Evolutionary conservation across 2,329 filamentous ascomycete species (phyloP), one percentile per base, ranked within the genome.

Genomic region (Mariannaea sp.): DNA sequence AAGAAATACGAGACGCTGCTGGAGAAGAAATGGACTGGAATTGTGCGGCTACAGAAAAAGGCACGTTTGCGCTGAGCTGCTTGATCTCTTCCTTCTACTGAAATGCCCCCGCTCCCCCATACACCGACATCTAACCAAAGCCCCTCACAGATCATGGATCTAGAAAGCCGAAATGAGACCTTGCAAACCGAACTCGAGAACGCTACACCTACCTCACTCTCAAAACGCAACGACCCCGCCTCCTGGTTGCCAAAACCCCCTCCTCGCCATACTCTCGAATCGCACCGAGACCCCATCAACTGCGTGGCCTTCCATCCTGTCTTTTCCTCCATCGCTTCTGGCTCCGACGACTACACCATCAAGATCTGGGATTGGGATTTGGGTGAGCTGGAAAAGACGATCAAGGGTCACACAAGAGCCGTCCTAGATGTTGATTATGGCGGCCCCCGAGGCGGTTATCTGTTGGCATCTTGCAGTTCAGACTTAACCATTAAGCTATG

Each of bases 21-120:
- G 62, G 93, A 97, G 80, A 97, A 96, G 83, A 97, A 97, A 79
- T 97, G 93, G 93, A 97, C 93, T 16, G 94, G 91, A 66, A 89
- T 97, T 22, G 92, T 97, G 66, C 83, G 93, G 57, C 74, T 97
- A 72, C 93, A 97, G 75, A 97, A 96, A 75, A 97, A 96, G 89
- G 90, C 89, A 74, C 44, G 73, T 59, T 17, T 24, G 48, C 24
- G 27, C 24, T 33, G 36, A 36, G 44, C 52, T 40, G 29, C 47
- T 43, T 40, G 22, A 16, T 32, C 39, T 40, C 45, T 14, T 16
- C 41, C 36, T 38, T 19, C 19, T 8, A 24, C 22, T 30, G 26
- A n/a, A n/a, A n/a, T n/a, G n/a, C n/a, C 44, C 39, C 33, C 40
- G 32, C 55, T 36, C 46, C 47, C 53, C 47, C 53, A 13, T 27